Evolutionary conservation across 306 rosid species (phyloP).

Genomic region (Pyrus pyrifolia): DNA sequence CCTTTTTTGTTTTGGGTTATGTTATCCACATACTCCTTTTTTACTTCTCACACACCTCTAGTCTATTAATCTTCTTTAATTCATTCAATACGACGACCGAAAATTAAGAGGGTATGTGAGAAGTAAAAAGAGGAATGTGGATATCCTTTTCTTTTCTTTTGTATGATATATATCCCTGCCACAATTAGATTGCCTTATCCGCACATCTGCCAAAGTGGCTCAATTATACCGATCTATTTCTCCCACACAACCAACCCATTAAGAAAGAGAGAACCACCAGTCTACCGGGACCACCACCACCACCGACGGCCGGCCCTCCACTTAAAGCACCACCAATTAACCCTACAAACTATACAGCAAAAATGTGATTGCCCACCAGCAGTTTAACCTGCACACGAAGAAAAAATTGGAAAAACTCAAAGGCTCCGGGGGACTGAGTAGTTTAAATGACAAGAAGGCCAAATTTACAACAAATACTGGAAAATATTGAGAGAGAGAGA

Average conservation of each 20-base stretch:
- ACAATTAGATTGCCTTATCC: not conserved
- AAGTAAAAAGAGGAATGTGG: too few relatives aligned
- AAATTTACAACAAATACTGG: too few relatives aligned
- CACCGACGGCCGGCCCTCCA: not conserved
- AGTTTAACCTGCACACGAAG: too few relatives aligned
- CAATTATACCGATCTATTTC: not conserved
- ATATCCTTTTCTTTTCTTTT: not conserved
- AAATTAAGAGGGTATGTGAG: too few relatives aligned
- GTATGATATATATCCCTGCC: not conserved
- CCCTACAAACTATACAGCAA: not conserved
- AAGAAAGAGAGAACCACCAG: not conserved
- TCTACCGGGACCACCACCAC: not conserved
- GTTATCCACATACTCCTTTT: rapidly evolving
- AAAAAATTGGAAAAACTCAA: too few relatives aligned
- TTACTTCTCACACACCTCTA: too few relatives aligned
- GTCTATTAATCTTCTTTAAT: too few relatives aligned
- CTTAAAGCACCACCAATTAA: not conserved
- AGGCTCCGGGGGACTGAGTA: too few relatives aligned
- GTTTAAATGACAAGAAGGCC: too few relatives aligned
- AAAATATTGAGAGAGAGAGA: too few relatives aligned
- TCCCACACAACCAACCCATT: not conserved
- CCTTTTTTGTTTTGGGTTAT: not conserved
- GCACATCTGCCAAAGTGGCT: not conserved
- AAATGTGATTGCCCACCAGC: not conserved
- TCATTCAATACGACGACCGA: too few relatives aligned